These are phyloP conservation scores for Circinella minor DNA, from an alignment of 371 early-diverging fungal genomes.

Conservation along the genomic window DNA sequence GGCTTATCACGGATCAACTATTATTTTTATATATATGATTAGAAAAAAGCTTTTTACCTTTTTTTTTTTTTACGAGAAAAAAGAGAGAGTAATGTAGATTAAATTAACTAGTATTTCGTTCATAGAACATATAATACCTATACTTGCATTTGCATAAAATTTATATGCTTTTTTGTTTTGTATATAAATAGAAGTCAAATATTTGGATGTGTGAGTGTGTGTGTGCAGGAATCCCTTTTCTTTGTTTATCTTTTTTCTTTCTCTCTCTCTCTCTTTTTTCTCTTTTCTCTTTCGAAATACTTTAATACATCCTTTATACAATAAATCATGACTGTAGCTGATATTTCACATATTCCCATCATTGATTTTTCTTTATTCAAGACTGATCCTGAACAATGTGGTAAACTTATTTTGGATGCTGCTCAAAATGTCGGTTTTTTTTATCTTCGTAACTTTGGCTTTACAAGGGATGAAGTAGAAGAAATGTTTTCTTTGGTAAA, in stretches of 20 bases:
- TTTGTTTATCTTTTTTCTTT: not conserved
- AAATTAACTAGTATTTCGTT: conserved; percentile 1
- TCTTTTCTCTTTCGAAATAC: not conserved
- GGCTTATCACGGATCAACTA: conserved; percentile 4
- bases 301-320: not conserved
- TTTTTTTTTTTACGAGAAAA: no score
- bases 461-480: conserved; percentile 37
- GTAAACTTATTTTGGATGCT: conserved; percentile 44
- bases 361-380: conserved; percentile 55
- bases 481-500: conserved; percentile 41
- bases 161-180: no score
- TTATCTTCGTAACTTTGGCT: conserved; percentile 53
- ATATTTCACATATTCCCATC: conserved; percentile 44
- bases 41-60: not conserved
- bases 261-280: conserved; percentile 5
- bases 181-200: no score
- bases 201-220: no score
- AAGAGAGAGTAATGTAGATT: not conserved
- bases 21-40: not conserved
- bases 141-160: not conserved
- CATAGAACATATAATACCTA: not conserved
- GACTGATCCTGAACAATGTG: conserved; percentile 41
- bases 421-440: conserved; percentile 52
- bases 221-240: no score
- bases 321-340: not conserved